Conservation (phyloP, 192 early-diverging fungal genomes). For the Hyaloraphidium curvatum region DNA sequence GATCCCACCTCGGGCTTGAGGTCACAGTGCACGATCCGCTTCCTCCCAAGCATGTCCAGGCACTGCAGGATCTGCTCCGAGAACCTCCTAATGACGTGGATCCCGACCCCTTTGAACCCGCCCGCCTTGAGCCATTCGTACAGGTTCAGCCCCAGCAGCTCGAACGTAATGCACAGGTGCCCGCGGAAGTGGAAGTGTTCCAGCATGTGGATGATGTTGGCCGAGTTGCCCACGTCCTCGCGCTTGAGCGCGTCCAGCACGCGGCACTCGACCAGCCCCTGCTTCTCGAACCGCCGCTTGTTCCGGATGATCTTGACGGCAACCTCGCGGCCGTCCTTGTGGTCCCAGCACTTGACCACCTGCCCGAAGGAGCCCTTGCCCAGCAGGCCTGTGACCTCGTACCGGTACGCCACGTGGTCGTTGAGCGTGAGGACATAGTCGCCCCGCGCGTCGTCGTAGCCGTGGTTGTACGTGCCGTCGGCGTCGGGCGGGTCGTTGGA, state of each 20-base stretch:
- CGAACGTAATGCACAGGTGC: conserved; percentile 88
- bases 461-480: conserved; percentile 11
- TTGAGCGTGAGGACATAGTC: conserved; percentile 71
- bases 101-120: conserved; percentile 70
- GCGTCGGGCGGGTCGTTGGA: conserved; percentile 9
- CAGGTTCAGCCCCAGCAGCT: conserved; percentile 81
- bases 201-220: conserved; percentile 71
- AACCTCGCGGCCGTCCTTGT: conserved; percentile 65
- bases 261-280: conserved; percentile 84
- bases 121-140: conserved; percentile 94
- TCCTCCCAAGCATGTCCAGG: conserved; percentile 44
- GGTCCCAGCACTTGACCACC: conserved; percentile 83
- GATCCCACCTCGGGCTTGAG: conserved; percentile 69
- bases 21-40: conserved; percentile 85
- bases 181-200: conserved; percentile 86
- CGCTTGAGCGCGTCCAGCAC: conserved; percentile 66
- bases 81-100: conserved; percentile 53
- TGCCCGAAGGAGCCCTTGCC: conserved; percentile 95
- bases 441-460: conserved; percentile 82
- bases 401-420: conserved; percentile 86
- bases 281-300: conserved; percentile 89
- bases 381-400: conserved; percentile 74
- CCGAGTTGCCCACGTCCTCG: conserved; percentile 64
- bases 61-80: conserved; percentile 68
- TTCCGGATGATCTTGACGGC: conserved; percentile 93